A percentile compares a stretch with the other conserved stretches of the same genome.
Conservation (phyloP, 768 basidiomycete genomes). For the Phanerochaete carnosa region DNA sequence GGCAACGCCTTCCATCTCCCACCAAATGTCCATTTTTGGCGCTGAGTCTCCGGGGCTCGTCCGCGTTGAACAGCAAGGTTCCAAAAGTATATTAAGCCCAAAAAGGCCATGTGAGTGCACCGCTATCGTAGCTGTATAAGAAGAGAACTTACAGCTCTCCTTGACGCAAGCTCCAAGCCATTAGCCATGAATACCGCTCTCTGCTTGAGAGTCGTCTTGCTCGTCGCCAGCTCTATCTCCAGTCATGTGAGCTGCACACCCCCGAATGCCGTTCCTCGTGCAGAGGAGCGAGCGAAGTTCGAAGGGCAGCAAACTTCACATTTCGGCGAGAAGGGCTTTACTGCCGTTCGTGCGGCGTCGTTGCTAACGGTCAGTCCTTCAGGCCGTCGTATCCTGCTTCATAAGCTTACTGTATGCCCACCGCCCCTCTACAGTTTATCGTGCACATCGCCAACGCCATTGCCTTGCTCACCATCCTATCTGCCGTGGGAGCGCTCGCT, state of each 20-base stretch:
- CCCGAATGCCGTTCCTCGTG: background rate
- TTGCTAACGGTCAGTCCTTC: background rate
- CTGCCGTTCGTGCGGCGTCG: background rate
- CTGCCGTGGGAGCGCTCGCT: too few species aligned
- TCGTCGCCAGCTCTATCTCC: background rate
- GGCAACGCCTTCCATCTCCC: too few species aligned
- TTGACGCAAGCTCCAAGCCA: too few species aligned
- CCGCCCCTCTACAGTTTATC: background rate
- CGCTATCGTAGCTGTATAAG: too few species aligned
- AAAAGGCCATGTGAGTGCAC: too few species aligned
- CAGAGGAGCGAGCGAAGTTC: background rate
- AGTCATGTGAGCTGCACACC: background rate
- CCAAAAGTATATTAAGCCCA: too few species aligned
- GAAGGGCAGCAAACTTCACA: background rate
- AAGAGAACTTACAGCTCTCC: too few species aligned
- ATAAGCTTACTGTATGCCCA: background rate
- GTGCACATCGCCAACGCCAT: background rate
- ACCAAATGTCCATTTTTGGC: too few species aligned
- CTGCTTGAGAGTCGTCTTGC: background rate
- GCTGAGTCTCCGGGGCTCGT: too few species aligned
- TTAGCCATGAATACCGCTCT: background rate
- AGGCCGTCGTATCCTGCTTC: background rate
- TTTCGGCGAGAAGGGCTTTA: background rate
- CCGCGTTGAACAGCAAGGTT: too few species aligned
- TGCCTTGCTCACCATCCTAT: too few species aligned